Base-by-base conservation (phyloP, 495 filamentous ascomycete genomes). In the Penicillium verhagenii region DNA sequence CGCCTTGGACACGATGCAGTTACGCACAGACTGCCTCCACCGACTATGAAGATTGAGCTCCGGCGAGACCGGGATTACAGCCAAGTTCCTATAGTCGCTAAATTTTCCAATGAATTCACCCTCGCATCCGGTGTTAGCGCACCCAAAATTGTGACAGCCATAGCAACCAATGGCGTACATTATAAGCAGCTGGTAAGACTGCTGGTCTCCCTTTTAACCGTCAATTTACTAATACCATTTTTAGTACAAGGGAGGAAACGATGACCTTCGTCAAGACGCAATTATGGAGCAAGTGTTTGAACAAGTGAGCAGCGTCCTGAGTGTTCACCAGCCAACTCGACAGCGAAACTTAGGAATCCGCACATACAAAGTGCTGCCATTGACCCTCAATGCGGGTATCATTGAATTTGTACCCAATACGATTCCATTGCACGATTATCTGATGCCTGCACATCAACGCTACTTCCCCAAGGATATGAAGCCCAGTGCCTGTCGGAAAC, bases 221-320 rank as follows among this genome's bases (percentile, higher is more conserved):
- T 31, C 7, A 35, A 31, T 19, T 24, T 16, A 25, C 47, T 50
- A 50, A 52, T 9, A 33, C 20, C 6, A 18, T 18, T 35, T n/a
- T 52, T 63, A 88, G 85, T 86, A 94, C 65, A 99, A 99, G 74
- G 88, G 89, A 61, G 91, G 92, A 24, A 92, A 90, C 57, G 92
- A 97, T 68, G 94, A 98, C 63, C 80, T 99, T 11, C 88, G 94
- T n/a, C 94, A 99, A 73, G 94, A 99, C 64, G 91, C 94, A 16
- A 99, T 99, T 73, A 99, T 99, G 95, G 95, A 97, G 68, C 94
- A 99, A 72, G 94, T 99, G 26, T 99, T 97, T 72, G 90, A 90
- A 45, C 90, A 96, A 80, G 94, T 97, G 25, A 96, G 88, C 63
- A 86, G 87, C 50, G 85, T 97, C 5, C 79, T 99, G 21, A 87